Conservation (phyloP, 2,329 filamentous ascomycete species). For the Talaromyces pinophilus region DNA sequence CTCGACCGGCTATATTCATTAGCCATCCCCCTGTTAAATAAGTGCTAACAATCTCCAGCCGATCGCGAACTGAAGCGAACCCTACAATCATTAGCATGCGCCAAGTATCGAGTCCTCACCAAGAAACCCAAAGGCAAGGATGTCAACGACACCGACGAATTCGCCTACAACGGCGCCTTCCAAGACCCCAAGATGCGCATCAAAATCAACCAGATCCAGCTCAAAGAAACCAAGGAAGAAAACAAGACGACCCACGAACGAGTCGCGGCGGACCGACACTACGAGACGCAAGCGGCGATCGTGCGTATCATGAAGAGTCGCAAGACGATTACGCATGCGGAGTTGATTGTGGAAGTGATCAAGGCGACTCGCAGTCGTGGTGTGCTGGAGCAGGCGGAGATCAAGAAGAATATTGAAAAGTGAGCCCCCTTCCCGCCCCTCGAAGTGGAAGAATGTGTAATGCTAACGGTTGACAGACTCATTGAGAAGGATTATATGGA, state of each 20-base stretch:
- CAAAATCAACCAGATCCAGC: slow-evolving; percentile 98
- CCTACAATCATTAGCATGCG: slow-evolving; percentile 91
- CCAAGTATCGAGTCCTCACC: slow-evolving; percentile 76
- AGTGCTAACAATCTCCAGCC: slow-evolving; percentile 47
- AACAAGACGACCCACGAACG: slow-evolving; percentile 92
- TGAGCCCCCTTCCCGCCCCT: slow-evolving; percentile 48
- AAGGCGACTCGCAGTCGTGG: slow-evolving; percentile 84
- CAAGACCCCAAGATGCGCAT: slow-evolving; percentile 80
- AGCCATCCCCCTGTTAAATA: slow-evolving; percentile 1
- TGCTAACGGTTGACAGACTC: slow-evolving; percentile 55
- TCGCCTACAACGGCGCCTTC: slow-evolving; percentile 78
- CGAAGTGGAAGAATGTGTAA: background rate
- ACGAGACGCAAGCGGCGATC: slow-evolving; percentile 95
- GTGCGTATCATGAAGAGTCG: slow-evolving; percentile 96
- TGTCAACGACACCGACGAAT: slow-evolving; percentile 75
- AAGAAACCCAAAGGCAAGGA: slow-evolving; percentile 87
- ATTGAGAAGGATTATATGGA: slow-evolving; percentile 95
- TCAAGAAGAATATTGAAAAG: slow-evolving; percentile 97
- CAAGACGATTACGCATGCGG: slow-evolving; percentile 82
- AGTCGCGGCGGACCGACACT: slow-evolving; percentile 84
- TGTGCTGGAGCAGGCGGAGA: slow-evolving; percentile 79
- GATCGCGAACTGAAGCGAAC: slow-evolving; percentile 83
- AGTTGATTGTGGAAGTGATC: slow-evolving; percentile 89
- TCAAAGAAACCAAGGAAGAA: slow-evolving; percentile 93
- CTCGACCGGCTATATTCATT: background rate